phyloP scores from a whole-genome alignment of 148 eudicot species.

The Amaranthus hypochondriacus region DNA sequence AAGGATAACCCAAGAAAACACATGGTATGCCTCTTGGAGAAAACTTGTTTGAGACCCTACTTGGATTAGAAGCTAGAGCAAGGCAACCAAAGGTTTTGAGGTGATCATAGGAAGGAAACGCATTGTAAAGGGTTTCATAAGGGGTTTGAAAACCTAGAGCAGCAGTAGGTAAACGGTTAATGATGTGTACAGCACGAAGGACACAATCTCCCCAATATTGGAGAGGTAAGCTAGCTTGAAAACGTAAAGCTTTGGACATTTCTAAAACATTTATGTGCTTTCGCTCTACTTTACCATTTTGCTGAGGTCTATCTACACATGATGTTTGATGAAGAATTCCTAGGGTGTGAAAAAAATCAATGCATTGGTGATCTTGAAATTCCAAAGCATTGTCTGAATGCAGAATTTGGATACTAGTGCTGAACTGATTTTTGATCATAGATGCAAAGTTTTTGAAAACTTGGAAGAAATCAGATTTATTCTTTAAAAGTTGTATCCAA shows the following conservation, averaged over 20 bases:
- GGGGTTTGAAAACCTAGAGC: not conserved
- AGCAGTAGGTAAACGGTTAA: not conserved
- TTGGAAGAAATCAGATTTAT: not conserved
- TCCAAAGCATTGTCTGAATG: constrained; percentile 3
- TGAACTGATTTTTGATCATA: not conserved
- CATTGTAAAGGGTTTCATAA: not conserved
- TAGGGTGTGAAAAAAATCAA: not conserved
- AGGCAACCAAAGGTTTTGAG: not conserved
- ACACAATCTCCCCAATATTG: not conserved
- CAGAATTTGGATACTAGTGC: not conserved
- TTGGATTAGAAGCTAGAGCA: not conserved
- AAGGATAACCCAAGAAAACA: not conserved
- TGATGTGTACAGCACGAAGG: not conserved
- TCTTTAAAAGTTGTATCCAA: not conserved
- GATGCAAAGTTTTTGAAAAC: not conserved
- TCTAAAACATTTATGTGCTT: constrained; percentile 2
- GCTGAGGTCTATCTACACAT: not conserved
- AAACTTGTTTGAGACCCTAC: not conserved
- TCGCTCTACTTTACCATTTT: not conserved
- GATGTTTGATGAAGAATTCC: not conserved
- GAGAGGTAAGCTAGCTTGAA: not conserved
- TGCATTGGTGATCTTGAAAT: not conserved
- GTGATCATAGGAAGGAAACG: not conserved
- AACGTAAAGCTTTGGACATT: not conserved
- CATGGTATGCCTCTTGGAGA: not conserved